Evolutionary conservation across 2,329 filamentous ascomycete species (phyloP).

Genomic region (Colletotrichum phormii): DNA sequence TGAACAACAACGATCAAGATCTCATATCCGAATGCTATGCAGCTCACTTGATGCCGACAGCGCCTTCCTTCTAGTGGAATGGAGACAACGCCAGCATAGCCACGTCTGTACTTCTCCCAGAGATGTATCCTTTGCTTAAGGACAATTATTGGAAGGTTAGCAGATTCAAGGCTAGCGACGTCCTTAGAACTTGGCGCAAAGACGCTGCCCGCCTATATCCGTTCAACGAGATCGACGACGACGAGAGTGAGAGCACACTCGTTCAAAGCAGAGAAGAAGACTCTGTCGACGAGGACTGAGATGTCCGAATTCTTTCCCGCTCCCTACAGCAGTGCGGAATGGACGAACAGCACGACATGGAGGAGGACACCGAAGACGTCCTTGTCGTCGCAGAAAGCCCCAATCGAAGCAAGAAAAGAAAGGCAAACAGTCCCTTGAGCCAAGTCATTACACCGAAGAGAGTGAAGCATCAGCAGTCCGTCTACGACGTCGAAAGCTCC

Average conservation of each 20-base stretch:
- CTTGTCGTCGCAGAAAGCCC: neutral
- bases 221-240: neutral
- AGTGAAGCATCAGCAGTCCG: neutral
- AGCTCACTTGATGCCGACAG: constrained; percentile 17
- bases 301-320: neutral
- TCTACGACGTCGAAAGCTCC: neutral
- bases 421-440: neutral
- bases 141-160: neutral
- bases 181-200: constrained; percentile 22
- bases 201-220: constrained; percentile 17
- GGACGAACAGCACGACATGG: neutral
- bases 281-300: neutral
- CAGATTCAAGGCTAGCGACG: neutral
- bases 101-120: neutral
- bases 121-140: constrained; percentile 5
- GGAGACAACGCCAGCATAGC: constrained; percentile 1
- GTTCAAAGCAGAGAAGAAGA: neutral
- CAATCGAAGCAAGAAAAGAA: constrained; percentile 3
- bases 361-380: neutral
- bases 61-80: constrained; percentile 23
- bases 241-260: neutral
- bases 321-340: neutral
- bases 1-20: constrained; percentile 5
- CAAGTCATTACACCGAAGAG: constrained; percentile 1
- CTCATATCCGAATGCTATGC: neutral